These are phyloP conservation scores for Rhamnella rubrinervis DNA, from an alignment of 331 rosid species.

Conservation along the genomic window DNA sequence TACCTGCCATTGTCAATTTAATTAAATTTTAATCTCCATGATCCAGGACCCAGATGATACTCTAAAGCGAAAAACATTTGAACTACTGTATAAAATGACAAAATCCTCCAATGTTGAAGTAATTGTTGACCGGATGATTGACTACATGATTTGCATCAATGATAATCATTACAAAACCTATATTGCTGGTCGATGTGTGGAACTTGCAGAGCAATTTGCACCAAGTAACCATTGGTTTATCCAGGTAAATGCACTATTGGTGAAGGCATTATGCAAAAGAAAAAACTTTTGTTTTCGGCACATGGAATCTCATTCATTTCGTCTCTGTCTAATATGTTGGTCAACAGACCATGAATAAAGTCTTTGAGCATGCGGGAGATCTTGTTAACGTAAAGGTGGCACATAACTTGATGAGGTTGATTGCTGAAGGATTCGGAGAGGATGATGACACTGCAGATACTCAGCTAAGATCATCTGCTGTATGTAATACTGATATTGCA, in stretches of 20 bases:
- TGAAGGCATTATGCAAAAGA: neutral
- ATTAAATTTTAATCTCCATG: slow-evolving; percentile 20
- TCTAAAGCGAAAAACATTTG: slow-evolving; percentile 82
- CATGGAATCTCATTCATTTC: neutral
- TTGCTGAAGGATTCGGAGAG: slow-evolving; percentile 93
- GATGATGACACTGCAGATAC: slow-evolving; percentile 65
- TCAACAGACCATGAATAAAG: slow-evolving; percentile 86
- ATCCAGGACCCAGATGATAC: slow-evolving; percentile 93
- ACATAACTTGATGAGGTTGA: slow-evolving; percentile 85
- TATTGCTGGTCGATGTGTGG: slow-evolving; percentile 84
- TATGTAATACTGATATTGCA: slow-evolving; percentile 38
- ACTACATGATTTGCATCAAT: slow-evolving; percentile 73
- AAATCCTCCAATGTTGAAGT: slow-evolving; percentile 92
- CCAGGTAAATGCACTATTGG: slow-evolving; percentile 48
- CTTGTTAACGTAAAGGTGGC: slow-evolving; percentile 81
- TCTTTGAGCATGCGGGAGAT: slow-evolving; percentile 95
- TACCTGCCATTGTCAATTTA: slow-evolving; percentile 9
- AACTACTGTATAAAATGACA: slow-evolving; percentile 77
- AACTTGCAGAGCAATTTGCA: slow-evolving; percentile 91
- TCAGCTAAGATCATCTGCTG: slow-evolving; percentile 88
- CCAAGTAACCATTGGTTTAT: slow-evolving; percentile 92
- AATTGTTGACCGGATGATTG: slow-evolving; percentile 86
- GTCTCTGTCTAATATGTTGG: slow-evolving; percentile 19
- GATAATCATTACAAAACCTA: slow-evolving; percentile 83
- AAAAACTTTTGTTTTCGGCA: neutral